Percentiles rank a stretch among this genome's conserved stretches.
These are phyloP conservation scores for Phytopythium ostracodes DNA, from an alignment of 352 stramenopile species.

Conservation along the genomic window DNA sequence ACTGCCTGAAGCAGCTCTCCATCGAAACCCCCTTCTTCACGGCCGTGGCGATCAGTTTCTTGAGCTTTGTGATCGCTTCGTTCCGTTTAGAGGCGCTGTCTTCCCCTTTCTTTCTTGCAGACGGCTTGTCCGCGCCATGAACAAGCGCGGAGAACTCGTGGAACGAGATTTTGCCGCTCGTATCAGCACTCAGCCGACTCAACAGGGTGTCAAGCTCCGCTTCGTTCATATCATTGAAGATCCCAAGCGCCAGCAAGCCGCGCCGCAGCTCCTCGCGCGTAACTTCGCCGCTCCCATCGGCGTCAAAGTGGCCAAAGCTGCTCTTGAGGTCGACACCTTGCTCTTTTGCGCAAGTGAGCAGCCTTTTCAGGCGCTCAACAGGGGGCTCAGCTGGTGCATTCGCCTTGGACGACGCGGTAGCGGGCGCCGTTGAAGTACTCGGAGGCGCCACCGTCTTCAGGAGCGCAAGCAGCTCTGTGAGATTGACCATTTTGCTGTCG, in stretches of 20 bases:
- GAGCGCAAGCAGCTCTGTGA: conserved; percentile 24
- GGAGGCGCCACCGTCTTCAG: conserved; percentile 13
- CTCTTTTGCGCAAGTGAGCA: conserved; percentile 28
- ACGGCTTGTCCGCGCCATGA: background rate
- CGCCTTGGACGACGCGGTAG: background rate
- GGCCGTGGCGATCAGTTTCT: conserved; percentile 37
- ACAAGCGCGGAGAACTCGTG: conserved; percentile 53
- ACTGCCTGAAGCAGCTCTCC: conserved; percentile 69
- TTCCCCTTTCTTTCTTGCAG: background rate
- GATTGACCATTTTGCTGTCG: conserved; percentile 18
- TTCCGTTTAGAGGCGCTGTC: conserved; percentile 4
- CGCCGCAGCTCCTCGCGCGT: conserved; percentile 47
- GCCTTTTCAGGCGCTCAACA: conserved; percentile 12
- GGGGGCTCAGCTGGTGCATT: conserved; percentile 9
- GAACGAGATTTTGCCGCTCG: conserved; percentile 54
- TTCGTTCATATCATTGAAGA: conserved; percentile 38
- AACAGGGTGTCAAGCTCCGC: conserved; percentile 44
- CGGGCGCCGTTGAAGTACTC: background rate
- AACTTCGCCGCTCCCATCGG: conserved; percentile 50
- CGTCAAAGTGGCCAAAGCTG: conserved; percentile 72
- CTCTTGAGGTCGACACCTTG: conserved; percentile 40
- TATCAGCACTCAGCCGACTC: conserved; percentile 38
- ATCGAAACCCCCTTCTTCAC: conserved; percentile 45
- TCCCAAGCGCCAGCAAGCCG: conserved; percentile 41
- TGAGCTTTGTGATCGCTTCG: conserved; percentile 32